A percentile compares a stretch with the other conserved stretches of the same genome.
Conservation (phyloP, 805 yeast genomes). For the Yarrowia bubula region DNA sequence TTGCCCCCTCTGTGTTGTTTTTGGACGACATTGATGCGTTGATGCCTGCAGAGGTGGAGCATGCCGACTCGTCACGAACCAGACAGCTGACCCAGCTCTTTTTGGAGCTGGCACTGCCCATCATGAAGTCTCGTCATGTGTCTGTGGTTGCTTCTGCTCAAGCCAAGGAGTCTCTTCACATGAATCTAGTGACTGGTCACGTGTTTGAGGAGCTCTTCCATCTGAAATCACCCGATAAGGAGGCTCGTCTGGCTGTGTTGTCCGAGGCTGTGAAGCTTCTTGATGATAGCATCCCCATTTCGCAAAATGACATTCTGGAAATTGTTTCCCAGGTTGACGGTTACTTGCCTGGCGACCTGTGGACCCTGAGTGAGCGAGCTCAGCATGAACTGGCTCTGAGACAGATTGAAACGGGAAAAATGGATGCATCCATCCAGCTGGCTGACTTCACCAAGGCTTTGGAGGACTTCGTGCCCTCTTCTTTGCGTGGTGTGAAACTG, state of each 20-base stretch:
- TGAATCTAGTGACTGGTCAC: conserved; percentile 62
- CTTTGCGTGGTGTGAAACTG: conserved; percentile 80
- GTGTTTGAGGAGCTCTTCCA: conserved; percentile 61
- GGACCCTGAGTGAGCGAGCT: conserved; percentile 64
- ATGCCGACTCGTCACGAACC: conserved; percentile 59
- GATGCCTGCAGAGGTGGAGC: conserved; percentile 62
- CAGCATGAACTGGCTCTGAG: conserved; percentile 39
- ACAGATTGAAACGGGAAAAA: conserved; percentile 23
- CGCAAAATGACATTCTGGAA: conserved; percentile 40
- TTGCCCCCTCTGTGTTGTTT: conserved; percentile 69
- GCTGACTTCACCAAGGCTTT: conserved; percentile 55
- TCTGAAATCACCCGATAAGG: conserved; percentile 67
- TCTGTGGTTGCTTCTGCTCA: conserved; percentile 61
- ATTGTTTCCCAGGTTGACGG: conserved; percentile 78
- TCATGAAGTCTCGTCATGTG: conserved; percentile 45
- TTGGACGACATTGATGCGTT: conserved; percentile 77
- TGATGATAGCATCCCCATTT: conserved; percentile 36
- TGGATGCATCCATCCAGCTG: conserved; percentile 32
- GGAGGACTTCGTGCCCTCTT: conserved; percentile 72
- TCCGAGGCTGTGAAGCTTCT: conserved; percentile 45
- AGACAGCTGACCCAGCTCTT: conserved; percentile 66
- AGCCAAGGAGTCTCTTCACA: conserved; percentile 64
- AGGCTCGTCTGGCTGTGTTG: conserved; percentile 52
- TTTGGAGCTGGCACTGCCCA: conserved; percentile 46
- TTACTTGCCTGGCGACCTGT: conserved; percentile 77